Conservation (phyloP, 179 eudicot species). For the Beta corolliflora region DNA sequence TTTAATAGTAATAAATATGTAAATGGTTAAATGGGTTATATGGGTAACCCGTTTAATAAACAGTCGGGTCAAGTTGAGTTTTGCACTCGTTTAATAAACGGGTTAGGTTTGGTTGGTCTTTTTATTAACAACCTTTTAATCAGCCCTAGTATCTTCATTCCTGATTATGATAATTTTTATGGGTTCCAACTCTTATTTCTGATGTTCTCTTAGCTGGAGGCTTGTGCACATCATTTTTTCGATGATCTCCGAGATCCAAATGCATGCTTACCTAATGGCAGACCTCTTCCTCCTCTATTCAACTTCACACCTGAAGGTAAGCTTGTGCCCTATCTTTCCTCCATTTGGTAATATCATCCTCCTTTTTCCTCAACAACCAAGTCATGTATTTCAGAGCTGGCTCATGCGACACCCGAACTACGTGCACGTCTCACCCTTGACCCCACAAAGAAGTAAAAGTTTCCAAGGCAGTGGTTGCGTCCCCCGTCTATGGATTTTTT, state of each 20-base stretch:
- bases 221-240: slow-evolving; percentile 94
- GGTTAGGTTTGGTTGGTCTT: too few species aligned
- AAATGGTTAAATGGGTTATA: too few species aligned
- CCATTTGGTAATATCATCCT: not conserved
- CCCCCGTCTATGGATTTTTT: slow-evolving; percentile 19
- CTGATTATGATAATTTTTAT: too few species aligned
- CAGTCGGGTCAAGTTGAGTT: too few species aligned
- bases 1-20: too few species aligned
- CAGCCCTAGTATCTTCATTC: not conserved
- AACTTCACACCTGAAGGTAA: slow-evolving; percentile 79
- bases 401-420: slow-evolving; percentile 60
- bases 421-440: slow-evolving; percentile 64
- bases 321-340: not conserved
- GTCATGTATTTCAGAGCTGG: slow-evolving; percentile 54
- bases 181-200: not conserved
- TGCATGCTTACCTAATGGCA: slow-evolving; percentile 70
- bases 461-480: not conserved
- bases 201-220: slow-evolving; percentile 67
- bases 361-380: not conserved
- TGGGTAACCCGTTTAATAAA: too few species aligned
- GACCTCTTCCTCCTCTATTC: slow-evolving; percentile 71
- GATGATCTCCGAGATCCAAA: slow-evolving; percentile 77
- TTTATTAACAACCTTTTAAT: too few species aligned
- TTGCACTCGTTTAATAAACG: too few species aligned
- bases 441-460: slow-evolving; percentile 44